A percentile compares a stretch with the other conserved stretches of the same genome.
These are phyloP conservation scores for Oidiodendron maius DNA, from an alignment of 495 filamentous ascomycete genomes.

Conservation along the genomic window DNA sequence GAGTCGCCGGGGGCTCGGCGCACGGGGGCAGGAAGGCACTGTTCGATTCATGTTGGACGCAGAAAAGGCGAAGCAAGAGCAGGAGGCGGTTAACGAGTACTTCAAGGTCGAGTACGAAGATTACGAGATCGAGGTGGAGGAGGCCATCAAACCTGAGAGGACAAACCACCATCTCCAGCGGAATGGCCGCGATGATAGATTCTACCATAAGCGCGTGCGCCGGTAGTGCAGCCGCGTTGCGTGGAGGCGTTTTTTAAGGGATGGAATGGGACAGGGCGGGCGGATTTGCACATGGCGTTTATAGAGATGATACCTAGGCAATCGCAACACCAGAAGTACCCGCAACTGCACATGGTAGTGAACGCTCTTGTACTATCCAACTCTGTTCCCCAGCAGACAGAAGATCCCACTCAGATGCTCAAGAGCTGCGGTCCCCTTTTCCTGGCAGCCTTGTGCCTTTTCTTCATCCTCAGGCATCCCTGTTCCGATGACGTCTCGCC, in stretches of 20 bases:
- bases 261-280: not conserved
- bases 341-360: too few relatives aligned
- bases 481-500: too few relatives aligned
- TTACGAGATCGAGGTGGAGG: constrained; percentile 60
- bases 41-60: constrained; percentile 88
- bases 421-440: too few relatives aligned
- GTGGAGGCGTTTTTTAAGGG: not conserved
- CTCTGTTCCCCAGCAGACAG: too few relatives aligned
- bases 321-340: too few relatives aligned
- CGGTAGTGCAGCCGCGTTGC: constrained; percentile 4
- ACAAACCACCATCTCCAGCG: not conserved
- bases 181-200: constrained; percentile 13
- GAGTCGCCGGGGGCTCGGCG: constrained; percentile 39
- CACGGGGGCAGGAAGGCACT: constrained; percentile 61
- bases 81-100: constrained; percentile 56
- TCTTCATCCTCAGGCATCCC: too few relatives aligned
- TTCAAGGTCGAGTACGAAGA: constrained; percentile 77
- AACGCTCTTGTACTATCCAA: too few relatives aligned
- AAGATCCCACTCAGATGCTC: too few relatives aligned
- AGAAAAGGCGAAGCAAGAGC: constrained; percentile 66
- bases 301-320: too few relatives aligned
- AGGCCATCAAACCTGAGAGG: constrained; percentile 30
- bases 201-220: constrained; percentile 10
- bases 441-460: too few relatives aligned
- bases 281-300: too few relatives aligned